These are phyloP conservation scores for Diaporthe sp. DNA, from an alignment of 2,329 filamentous ascomycete species.

Conservation along the genomic window DNA sequence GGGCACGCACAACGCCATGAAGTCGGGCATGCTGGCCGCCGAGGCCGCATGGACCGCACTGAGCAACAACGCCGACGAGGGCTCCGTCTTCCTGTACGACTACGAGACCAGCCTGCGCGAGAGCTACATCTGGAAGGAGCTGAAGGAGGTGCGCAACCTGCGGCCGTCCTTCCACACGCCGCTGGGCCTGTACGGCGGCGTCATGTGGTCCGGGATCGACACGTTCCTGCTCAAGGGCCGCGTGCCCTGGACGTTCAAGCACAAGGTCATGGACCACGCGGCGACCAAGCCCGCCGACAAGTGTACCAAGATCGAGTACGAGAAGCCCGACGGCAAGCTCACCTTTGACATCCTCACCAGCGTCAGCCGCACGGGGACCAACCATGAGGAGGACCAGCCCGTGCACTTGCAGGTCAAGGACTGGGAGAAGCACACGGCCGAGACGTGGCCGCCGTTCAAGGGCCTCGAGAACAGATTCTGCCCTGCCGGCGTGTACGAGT, in stretches of 20 bases:
- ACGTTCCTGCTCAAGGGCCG: slow-evolving; percentile 89
- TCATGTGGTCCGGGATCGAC: slow-evolving; percentile 94
- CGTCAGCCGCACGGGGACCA: slow-evolving; percentile 94
- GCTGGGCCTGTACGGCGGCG: slow-evolving; percentile 88
- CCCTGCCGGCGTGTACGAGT: slow-evolving; percentile 97
- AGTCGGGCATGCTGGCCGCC: slow-evolving; percentile 95
- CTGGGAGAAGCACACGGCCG: slow-evolving; percentile 90
- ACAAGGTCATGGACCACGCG: slow-evolving; percentile 82
- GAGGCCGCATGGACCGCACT: slow-evolving; percentile 90
- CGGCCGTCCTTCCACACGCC: slow-evolving; percentile 92
- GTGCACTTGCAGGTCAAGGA: slow-evolving; percentile 96
- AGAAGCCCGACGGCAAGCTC: slow-evolving; percentile 95
- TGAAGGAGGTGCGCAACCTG: slow-evolving; percentile 97
- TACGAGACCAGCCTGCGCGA: slow-evolving; percentile 92
- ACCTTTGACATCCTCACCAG: slow-evolving; percentile 97
- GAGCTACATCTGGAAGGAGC: slow-evolving; percentile 92
- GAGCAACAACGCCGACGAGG: slow-evolving; percentile 63
- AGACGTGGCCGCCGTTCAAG: slow-evolving; percentile 89
- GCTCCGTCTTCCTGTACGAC: slow-evolving; percentile 90
- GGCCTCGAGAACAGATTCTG: slow-evolving; percentile 97
- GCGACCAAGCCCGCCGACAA: slow-evolving; percentile 85
- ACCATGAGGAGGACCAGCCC: slow-evolving; percentile 98
- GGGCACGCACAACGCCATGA: slow-evolving; percentile 98
- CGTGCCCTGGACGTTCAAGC: slow-evolving; percentile 92
- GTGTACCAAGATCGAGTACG: slow-evolving; percentile 92